Evolutionary conservation across 345 rosid genomes (phyloP).

Genomic region (Tarenaya hassleriana): DNA sequence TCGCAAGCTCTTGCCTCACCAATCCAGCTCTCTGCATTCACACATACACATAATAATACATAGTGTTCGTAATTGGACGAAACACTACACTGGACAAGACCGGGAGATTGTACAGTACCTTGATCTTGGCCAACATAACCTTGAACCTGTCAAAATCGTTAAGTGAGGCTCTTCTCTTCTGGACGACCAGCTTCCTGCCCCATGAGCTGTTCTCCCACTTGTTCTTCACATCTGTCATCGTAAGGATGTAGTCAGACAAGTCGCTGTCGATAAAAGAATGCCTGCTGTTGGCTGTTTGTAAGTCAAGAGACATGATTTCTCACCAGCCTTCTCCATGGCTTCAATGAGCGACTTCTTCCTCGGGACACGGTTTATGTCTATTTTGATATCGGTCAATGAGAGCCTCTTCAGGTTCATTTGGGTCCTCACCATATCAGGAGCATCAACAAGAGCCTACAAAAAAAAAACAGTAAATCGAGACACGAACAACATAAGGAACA

Average conservation of each 20-base stretch:
- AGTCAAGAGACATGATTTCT: slow-evolving; percentile 15
- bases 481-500: too few species aligned
- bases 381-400: slow-evolving; percentile 73
- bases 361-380: slow-evolving; percentile 70
- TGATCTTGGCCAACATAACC: too few species aligned
- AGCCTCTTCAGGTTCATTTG: slow-evolving; percentile 96
- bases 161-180: slow-evolving; percentile 55
- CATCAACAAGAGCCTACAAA: slow-evolving; percentile 79
- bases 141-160: too few species aligned
- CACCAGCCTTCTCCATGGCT: slow-evolving; percentile 94
- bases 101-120: too few species aligned
- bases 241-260: background rate
- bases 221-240: slow-evolving; percentile 76
- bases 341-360: slow-evolving; percentile 76
- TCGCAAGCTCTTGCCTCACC: slow-evolving; percentile 31
- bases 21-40: slow-evolving; percentile 29
- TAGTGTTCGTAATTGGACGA: too few species aligned
- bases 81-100: too few species aligned
- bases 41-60: background rate
- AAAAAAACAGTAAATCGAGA: background rate
- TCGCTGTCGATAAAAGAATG: too few species aligned
- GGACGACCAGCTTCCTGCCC: slow-evolving; percentile 74
- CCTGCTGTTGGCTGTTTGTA: too few species aligned
- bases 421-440: too few species aligned
- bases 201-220: slow-evolving; percentile 77